Evolutionary conservation across 164 flowering plant species (phyloP).

Genomic region (Pachysandra terminalis): DNA sequence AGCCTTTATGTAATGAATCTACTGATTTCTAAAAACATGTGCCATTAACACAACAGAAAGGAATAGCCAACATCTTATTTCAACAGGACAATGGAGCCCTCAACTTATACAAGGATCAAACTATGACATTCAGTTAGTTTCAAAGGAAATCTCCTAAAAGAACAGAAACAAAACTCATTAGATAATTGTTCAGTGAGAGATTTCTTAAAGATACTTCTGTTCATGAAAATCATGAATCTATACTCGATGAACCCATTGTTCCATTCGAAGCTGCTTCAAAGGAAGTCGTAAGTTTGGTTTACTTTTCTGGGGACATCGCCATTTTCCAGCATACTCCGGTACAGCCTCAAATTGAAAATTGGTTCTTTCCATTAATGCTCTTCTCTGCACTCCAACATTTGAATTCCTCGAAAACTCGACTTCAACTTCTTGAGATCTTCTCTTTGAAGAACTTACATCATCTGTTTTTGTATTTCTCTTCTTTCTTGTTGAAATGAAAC

Average conservation of each 20-base stretch:
- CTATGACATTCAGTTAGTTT: too few relatives aligned
- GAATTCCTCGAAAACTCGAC: neutral
- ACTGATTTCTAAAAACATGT: too few relatives aligned
- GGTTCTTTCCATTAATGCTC: slow-evolving; percentile 35
- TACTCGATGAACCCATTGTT: slow-evolving; percentile 52
- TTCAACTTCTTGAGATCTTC: too few relatives aligned
- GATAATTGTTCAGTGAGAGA: too few relatives aligned
- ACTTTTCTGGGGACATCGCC: slow-evolving; percentile 67
- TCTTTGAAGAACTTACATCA: slow-evolving; percentile 11
- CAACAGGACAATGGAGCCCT: too few relatives aligned
- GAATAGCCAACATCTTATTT: too few relatives aligned
- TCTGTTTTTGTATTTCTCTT: slow-evolving; percentile 10
- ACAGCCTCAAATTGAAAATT: slow-evolving; percentile 23
- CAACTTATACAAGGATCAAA: too few relatives aligned
- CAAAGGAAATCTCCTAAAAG: too few relatives aligned
- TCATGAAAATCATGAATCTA: slow-evolving; percentile 6
- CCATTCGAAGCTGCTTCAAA: slow-evolving; percentile 75
- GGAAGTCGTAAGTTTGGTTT: slow-evolving; percentile 66
- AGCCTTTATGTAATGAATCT: too few relatives aligned
- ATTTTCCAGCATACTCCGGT: slow-evolving; percentile 47
- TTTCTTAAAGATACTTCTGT: too few relatives aligned
- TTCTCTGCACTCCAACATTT: slow-evolving; percentile 14
- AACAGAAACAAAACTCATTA: too few relatives aligned
- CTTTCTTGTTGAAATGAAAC: slow-evolving; percentile 46
- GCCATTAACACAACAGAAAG: too few relatives aligned